Base-by-base conservation (phyloP, 2,329 filamentous ascomycete species). In the Ustulina deusta region DNA sequence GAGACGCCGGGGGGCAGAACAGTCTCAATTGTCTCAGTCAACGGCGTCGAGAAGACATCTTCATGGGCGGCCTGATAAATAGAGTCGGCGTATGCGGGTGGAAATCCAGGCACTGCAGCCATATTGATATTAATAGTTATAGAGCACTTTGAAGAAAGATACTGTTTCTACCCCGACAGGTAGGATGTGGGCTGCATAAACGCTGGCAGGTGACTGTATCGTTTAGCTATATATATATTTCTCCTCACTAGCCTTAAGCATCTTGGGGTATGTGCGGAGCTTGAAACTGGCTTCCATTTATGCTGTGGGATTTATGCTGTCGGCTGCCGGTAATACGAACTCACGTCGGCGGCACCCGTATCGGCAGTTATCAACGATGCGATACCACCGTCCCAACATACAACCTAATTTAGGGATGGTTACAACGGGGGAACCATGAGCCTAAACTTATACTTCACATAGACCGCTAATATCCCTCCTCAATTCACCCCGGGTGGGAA, bases 41-140 rank as follows among this genome's bases (percentile, higher is more conserved):
- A 76, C 5, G 79, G 80, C 32, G 80, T 77, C 29, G 80, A 78
- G 73, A 82, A 84, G 15, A 81, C 79, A 6, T 74, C 77, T 52
- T 77, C 76, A 69, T 83, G 82, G 1, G 80, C 81, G 2, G 74
- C 73, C 71, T 84, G 81, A 67, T 83, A 83, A 51, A 80, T 74
- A 7, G 78, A 71, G 62, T 83, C 78, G 27, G 73, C 70, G 67
- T 83, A 84, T 36, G 73, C 77, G 9, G 70, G 70, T 9, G 65
- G 65, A 17, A 65, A 62, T 11, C 64, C 61, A 40, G 38, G 42
- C 22, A 63, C 59, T 36, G 58, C 42, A 34, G 68, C 68, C 68
- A 70, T 70, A 6, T 65, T 62, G 44, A 51, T 22, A 13, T 51
- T 7, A 32, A 29, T 20, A 49, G 13, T 13, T 51, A 40, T 44